Conservation (phyloP, 305 asterid species). For the Withania somnifera region DNA sequence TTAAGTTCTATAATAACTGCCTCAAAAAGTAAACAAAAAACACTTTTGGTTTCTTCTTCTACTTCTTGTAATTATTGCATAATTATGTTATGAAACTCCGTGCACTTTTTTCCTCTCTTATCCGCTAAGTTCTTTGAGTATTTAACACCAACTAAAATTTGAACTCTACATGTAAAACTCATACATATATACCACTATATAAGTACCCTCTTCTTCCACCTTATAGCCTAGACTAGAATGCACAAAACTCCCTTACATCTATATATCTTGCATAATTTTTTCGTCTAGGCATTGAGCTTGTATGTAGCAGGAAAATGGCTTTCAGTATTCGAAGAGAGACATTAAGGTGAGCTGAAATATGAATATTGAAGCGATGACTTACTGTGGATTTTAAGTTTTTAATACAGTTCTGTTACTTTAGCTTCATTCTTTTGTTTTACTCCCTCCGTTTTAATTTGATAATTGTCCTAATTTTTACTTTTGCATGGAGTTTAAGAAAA, state of each 20-base stretch:
- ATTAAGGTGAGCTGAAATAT: slow-evolving; percentile 1
- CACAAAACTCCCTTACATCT: background rate
- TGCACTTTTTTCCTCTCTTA: background rate
- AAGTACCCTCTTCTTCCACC: background rate
- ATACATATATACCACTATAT: background rate
- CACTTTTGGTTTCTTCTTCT: slow-evolving; percentile 18
- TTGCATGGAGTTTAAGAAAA: too few relatives aligned
- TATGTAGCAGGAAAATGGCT: background rate
- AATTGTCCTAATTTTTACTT: too few relatives aligned
- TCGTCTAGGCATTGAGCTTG: background rate
- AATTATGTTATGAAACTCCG: slow-evolving; percentile 2
- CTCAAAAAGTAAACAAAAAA: background rate
- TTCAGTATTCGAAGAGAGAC: background rate
- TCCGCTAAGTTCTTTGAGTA: background rate
- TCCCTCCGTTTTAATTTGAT: too few relatives aligned
- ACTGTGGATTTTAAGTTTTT: background rate
- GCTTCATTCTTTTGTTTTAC: background rate
- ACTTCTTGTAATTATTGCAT: slow-evolving; percentile 21
- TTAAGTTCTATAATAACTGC: background rate
- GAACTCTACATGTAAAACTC: background rate
- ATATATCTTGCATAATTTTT: background rate
- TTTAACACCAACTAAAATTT: slow-evolving; percentile 8
- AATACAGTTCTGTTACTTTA: background rate
- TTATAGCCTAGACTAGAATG: background rate
- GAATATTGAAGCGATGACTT: background rate